These are phyloP conservation scores for Pyrus hybrid DNA, from an alignment of 331 rosid genomes.

Conservation along the genomic window DNA sequence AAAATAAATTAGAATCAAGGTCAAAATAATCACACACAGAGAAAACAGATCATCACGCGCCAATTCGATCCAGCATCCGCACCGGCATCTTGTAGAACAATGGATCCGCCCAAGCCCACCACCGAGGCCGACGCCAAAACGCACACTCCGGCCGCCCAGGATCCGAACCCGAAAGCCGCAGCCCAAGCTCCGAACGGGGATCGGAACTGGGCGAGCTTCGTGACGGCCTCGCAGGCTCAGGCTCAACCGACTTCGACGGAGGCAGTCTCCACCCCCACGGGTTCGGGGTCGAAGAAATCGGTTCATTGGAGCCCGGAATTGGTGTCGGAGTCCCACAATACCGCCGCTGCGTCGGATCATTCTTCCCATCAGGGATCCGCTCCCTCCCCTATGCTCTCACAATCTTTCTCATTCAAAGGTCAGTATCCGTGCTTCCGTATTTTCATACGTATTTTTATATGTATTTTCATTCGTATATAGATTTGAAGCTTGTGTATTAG, in stretches of 20 bases:
- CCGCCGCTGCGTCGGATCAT: neutral
- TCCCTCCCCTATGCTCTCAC: conserved; percentile 27
- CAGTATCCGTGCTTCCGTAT: neutral
- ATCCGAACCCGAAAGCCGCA: conserved; percentile 14
- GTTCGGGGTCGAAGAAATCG: conserved; percentile 46
- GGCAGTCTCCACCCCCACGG: neutral
- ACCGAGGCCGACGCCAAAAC: conserved; percentile 10
- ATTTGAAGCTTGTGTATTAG: neutral
- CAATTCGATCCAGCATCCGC: neutral
- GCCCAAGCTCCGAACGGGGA: conserved; percentile 23
- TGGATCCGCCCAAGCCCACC: conserved; percentile 43
- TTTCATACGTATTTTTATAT: neutral
- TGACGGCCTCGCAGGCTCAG: conserved; percentile 27
- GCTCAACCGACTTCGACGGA: conserved; percentile 6
- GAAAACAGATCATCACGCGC: conserved; percentile 2
- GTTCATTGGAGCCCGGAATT: conserved; percentile 86
- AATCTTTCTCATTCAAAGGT: conserved; percentile 52
- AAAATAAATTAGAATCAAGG: no score
- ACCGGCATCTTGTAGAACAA: neutral
- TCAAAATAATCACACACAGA: neutral
- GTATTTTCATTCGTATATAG: neutral
- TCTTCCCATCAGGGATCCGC: conserved; percentile 32
- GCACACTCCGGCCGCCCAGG: neutral
- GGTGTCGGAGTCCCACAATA: conserved; percentile 46
- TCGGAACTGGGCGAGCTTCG: conserved; percentile 22